These are phyloP conservation scores for Decorospora gaudefroyi DNA, from an alignment of 2,329 filamentous ascomycete genomes.

Conservation along the genomic window DNA sequence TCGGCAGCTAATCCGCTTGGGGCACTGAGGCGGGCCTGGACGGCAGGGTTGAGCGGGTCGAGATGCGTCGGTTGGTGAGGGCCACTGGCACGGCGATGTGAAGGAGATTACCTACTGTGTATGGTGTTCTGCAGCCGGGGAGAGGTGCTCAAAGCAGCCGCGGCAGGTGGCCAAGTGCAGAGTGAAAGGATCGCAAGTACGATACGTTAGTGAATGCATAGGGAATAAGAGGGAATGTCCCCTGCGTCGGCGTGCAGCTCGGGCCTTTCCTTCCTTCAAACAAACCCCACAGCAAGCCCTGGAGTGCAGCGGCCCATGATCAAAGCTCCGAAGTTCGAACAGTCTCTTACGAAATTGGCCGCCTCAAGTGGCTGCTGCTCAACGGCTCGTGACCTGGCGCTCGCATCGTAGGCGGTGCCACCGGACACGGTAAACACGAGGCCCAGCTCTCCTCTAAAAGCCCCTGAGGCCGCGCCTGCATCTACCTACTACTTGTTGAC, in stretches of 20 bases:
- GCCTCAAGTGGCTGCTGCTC: slow-evolving; percentile 8
- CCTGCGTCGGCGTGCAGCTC: slow-evolving; percentile 14
- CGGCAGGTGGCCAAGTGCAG: background rate
- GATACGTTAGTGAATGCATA: no score
- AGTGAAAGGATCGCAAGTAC: no score
- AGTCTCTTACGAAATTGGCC: slow-evolving; percentile 17
- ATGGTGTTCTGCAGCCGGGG: background rate
- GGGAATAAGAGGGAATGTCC: no score
- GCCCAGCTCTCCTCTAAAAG: slow-evolving; percentile 19
- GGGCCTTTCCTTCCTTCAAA: slow-evolving; percentile 8
- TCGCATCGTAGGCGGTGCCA: slow-evolving; percentile 25
- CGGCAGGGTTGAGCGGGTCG: slow-evolving; percentile 1
- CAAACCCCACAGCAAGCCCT: slow-evolving; percentile 31
- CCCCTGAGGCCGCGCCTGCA: slow-evolving; percentile 27
- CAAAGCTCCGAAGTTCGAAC: slow-evolving; percentile 15
- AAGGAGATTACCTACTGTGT: background rate
- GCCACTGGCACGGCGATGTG: background rate
- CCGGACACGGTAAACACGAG: slow-evolving; percentile 21
- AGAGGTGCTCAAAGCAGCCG: background rate
- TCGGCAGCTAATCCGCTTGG: slow-evolving; percentile 30
- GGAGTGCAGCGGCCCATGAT: slow-evolving; percentile 20
- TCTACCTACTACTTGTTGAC: no score
- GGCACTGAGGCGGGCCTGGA: slow-evolving; percentile 9
- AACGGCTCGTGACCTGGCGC: slow-evolving; percentile 22
- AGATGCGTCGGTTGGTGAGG: background rate